These are phyloP conservation scores for Beauveria sp. DNA, from an alignment of 2,329 filamentous ascomycete genomes.

Conservation along the genomic window DNA sequence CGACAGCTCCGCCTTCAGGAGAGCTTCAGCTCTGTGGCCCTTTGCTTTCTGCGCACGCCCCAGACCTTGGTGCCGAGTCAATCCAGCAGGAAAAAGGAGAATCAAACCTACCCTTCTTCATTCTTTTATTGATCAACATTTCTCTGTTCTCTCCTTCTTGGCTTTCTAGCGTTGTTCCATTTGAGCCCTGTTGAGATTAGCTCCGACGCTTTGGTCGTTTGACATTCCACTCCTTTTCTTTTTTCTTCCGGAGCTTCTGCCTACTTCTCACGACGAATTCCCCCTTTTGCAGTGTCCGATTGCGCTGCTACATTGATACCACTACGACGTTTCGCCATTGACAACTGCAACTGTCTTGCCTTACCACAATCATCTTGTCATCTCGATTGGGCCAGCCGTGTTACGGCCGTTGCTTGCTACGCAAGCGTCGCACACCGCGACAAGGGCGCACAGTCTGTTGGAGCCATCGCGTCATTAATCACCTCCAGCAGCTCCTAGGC, in stretches of 20 bases:
- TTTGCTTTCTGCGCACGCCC: neutral
- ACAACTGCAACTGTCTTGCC: neutral
- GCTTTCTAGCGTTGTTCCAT: neutral
- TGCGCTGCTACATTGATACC: neutral
- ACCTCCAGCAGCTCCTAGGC: neutral
- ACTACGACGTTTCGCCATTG: neutral
- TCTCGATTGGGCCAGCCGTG: neutral
- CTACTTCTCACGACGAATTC: neutral
- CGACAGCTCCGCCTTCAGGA: slow-evolving; percentile 2
- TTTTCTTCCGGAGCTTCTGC: neutral
- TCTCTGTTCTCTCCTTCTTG: neutral
- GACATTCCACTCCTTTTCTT: slow-evolving; percentile 5
- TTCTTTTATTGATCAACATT: neutral
- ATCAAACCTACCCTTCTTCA: neutral
- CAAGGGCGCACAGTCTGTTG: neutral
- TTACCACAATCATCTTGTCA: neutral
- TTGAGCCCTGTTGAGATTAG: neutral
- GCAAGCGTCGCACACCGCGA: neutral
- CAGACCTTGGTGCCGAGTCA: neutral
- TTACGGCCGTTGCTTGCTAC: neutral
- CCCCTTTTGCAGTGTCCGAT: neutral
- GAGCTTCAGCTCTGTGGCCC: neutral
- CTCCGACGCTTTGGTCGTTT: slow-evolving; percentile 1
- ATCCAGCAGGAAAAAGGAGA: neutral
- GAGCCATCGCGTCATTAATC: neutral